Percentiles rank a stretch among this genome's conserved stretches.
Conservation (phyloP, 2,329 filamentous ascomycete species). For the Colletotrichum sp. region DNA sequence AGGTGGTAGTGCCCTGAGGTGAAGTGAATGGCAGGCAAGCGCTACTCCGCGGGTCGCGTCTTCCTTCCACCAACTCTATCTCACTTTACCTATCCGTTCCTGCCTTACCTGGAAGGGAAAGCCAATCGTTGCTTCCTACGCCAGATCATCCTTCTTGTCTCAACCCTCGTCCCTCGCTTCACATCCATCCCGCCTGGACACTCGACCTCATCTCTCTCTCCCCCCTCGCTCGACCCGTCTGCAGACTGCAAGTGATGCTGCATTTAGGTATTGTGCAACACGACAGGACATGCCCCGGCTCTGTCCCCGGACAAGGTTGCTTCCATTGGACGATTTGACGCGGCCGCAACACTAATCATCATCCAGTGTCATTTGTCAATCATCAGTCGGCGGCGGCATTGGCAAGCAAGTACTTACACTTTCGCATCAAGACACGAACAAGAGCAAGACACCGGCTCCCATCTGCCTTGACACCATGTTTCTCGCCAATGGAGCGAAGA, state of each 20-base stretch:
- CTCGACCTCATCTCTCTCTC: background rate
- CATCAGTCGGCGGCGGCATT: background rate
- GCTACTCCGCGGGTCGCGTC: background rate
- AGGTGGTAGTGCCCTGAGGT: background rate
- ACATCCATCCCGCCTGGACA: background rate
- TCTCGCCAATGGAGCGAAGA: background rate
- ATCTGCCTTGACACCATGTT: background rate
- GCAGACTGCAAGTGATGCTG: background rate
- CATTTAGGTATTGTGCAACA: background rate
- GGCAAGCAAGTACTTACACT: background rate
- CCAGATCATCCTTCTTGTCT: background rate
- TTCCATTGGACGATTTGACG: background rate
- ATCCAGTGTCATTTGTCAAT: background rate
- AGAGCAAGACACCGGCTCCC: background rate
- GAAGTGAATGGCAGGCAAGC: background rate
- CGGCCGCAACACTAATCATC: background rate
- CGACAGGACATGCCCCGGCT: background rate
- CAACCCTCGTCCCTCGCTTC: background rate
- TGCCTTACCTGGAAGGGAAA: background rate
- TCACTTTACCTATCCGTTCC: background rate
- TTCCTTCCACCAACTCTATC: background rate
- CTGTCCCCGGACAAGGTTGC: background rate
- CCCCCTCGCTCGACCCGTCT: background rate
- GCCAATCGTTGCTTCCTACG: background rate
- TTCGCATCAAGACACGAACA: background rate